These are phyloP conservation scores for Pseudomonodictys pantanalensis DNA, from an alignment of 495 filamentous ascomycete genomes.

Conservation along the genomic window DNA sequence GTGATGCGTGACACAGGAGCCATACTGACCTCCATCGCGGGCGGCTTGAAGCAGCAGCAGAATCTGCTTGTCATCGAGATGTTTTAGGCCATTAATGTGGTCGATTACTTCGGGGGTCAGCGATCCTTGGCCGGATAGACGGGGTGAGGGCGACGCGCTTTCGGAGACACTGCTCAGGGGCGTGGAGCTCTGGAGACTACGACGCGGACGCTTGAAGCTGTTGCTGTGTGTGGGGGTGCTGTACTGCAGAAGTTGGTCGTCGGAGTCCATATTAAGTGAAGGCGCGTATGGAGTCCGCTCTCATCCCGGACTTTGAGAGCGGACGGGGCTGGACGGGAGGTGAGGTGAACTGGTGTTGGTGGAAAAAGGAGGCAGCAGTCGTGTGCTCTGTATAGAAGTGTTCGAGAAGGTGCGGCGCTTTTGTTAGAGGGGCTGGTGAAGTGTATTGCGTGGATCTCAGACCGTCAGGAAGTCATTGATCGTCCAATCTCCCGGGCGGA, in stretches of 20 bases:
- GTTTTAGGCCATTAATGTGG: slow-evolving; percentile 32
- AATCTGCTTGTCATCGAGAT: slow-evolving; percentile 33
- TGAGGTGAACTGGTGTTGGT: neutral
- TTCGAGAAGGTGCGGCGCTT: slow-evolving; percentile 27
- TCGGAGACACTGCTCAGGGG: slow-evolving; percentile 31
- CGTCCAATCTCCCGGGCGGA: slow-evolving; percentile 30
- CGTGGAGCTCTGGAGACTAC: slow-evolving; percentile 29
- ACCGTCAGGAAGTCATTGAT: slow-evolving; percentile 31
- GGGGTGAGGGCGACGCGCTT: slow-evolving; percentile 31
- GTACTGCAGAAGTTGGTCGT: slow-evolving; percentile 30
- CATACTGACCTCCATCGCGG: slow-evolving; percentile 28
- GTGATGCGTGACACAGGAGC: neutral
- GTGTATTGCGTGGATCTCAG: slow-evolving; percentile 14
- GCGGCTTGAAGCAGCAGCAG: slow-evolving; percentile 29
- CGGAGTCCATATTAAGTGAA: slow-evolving; percentile 30
- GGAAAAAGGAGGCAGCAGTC: slow-evolving; percentile 4
- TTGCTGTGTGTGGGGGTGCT: slow-evolving; percentile 22
- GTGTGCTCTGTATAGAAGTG: slow-evolving; percentile 3
- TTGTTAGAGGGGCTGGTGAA: slow-evolving; percentile 9
- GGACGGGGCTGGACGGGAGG: slow-evolving; percentile 23
- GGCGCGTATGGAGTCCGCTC: slow-evolving; percentile 9
- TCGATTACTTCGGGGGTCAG: slow-evolving; percentile 32
- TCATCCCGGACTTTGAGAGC: slow-evolving; percentile 33
- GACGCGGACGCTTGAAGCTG: slow-evolving; percentile 32
- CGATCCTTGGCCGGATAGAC: slow-evolving; percentile 18